Evolutionary conservation across 495 filamentous ascomycete species (phyloP).

Genomic region (Immersiella caudata): DNA sequence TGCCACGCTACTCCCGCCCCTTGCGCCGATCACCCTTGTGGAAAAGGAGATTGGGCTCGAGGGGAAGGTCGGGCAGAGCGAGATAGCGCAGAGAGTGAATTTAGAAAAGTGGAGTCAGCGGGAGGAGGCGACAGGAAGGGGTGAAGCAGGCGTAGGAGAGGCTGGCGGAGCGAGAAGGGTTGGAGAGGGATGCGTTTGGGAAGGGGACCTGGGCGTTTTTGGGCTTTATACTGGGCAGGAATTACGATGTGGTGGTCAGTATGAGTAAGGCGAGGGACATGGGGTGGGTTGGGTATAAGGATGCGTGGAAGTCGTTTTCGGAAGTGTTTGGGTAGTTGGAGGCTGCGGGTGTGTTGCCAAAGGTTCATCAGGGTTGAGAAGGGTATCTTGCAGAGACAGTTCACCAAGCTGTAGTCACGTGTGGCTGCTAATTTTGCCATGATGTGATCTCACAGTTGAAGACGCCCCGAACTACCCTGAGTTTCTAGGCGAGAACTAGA

Average conservation of each 20-base stretch:
- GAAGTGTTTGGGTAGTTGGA: constrained; percentile 52
- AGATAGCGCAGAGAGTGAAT: constrained; percentile 52
- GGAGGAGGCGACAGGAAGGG: too few species aligned
- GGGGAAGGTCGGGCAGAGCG: constrained; percentile 34
- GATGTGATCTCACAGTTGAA: too few species aligned
- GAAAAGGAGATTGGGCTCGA: constrained; percentile 45
- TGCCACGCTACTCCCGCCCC: constrained; percentile 32
- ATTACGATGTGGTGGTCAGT: constrained; percentile 52
- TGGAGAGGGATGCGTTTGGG: constrained; percentile 53
- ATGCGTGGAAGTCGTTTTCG: constrained; percentile 57
- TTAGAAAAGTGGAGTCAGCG: constrained; percentile 54
- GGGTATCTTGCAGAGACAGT: too few species aligned
- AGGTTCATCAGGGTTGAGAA: constrained; percentile 5
- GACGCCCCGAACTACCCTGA: too few species aligned
- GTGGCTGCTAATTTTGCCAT: too few species aligned
- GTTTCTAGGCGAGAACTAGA: too few species aligned
- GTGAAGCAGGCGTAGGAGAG: constrained; percentile 53
- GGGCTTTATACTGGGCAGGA: constrained; percentile 54
- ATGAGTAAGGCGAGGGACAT: constrained; percentile 62
- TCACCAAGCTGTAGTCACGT: too few species aligned
- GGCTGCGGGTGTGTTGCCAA: constrained; percentile 40
- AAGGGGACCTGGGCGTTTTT: constrained; percentile 62
- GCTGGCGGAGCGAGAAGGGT: constrained; percentile 49
- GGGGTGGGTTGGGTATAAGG: constrained; percentile 53
- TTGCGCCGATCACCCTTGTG: constrained; percentile 48